Percentiles rank a stretch among this genome's conserved stretches.
phyloP scores from a whole-genome alignment of 768 basidiomycete genomes.

The Rhodotorula graminis region DNA sequence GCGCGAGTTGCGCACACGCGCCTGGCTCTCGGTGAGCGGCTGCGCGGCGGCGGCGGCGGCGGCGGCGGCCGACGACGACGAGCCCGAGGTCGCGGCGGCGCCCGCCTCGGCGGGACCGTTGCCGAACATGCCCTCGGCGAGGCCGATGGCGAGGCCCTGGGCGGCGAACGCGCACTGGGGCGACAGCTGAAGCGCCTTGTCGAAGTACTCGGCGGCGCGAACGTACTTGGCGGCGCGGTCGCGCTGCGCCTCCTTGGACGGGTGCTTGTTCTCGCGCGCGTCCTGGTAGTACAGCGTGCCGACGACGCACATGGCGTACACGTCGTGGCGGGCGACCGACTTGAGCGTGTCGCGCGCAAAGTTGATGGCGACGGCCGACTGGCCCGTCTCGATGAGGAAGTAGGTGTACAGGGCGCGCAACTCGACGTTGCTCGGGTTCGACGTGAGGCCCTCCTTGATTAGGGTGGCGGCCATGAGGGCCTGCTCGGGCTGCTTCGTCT shows the following conservation, averaged over 20 bases:
- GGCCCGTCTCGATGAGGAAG: conserved; percentile 80
- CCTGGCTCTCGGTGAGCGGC: conserved; percentile 59
- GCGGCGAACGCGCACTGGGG: conserved; percentile 85
- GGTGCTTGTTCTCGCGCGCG: conserved; percentile 60
- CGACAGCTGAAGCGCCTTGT: conserved; percentile 80
- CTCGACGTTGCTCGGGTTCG: conserved; percentile 73
- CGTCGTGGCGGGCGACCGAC: conserved; percentile 76
- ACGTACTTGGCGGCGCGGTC: conserved; percentile 74
- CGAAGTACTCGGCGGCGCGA: conserved; percentile 82
- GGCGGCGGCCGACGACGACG: too few relatives aligned
- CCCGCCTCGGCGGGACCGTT: conserved; percentile 41
- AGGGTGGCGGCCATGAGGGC: conserved; percentile 77
- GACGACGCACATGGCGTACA: conserved; percentile 84
- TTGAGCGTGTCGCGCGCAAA: conserved; percentile 86
- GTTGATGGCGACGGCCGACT: conserved; percentile 72
- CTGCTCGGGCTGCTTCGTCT: conserved; percentile 51
- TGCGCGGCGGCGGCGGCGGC: conserved; percentile 19
- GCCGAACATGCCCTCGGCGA: conserved; percentile 85
- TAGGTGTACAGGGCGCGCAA: conserved; percentile 89
- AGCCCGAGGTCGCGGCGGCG: conserved; percentile 8
- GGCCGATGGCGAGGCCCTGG: conserved; percentile 87
- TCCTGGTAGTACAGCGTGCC: conserved; percentile 81
- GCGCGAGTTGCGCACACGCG: conserved; percentile 64
- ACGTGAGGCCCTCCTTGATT: conserved; percentile 78
- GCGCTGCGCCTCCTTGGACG: conserved; percentile 52